Evolutionary conservation across 805 yeast genomes (phyloP), one percentile per base, ranked within the genome.

Genomic region (Yarrowia keelungensis): DNA sequence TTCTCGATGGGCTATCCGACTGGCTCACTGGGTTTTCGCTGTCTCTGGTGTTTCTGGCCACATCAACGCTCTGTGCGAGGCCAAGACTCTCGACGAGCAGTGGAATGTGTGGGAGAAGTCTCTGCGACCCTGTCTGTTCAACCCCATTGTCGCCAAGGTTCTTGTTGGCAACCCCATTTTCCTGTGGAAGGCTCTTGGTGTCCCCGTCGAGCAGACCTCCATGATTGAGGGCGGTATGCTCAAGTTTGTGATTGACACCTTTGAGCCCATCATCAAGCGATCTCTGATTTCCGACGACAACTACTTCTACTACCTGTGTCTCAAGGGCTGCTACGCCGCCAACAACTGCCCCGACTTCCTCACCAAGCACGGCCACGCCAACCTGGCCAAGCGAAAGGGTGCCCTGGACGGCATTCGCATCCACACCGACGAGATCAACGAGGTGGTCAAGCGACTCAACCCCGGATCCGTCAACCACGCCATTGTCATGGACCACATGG

Each of bases 401-500:
- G 89, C 93, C 7, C 78, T 91, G 69, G 89, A 89, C 75, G 86
- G 85, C 68, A 86, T 90, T 71, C 84, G 95, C 75, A 79, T 90
- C 56, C 96, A 90, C 78, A 90, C 96, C 1, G 96, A 91, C 76
- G 87, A 87, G 69, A 81, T 90, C 74, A 88, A 86, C 74, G 92
- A 90, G 74, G 95, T 91, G 2, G 85, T 89, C 71, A 87, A 85
- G 50, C 83, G 95, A 71, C 80, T 90, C 67, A 81, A 87, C 35
- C 80, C 83, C 61, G 83, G 85, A 69, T 85, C 92, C 11, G 82
- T 90, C 53, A 87, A 93, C 5, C 87, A 88, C 73, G 94, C 94
- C 41, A 85, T 90, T 50, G 89, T 90, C 67, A 90, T 90, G 97
- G 97, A 90, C 77, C 97, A 90, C 77, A 89, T 91, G 95, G 97